Conservation (phyloP, 805 yeast genomes). For the Martiniozyma abietophila region DNA sequence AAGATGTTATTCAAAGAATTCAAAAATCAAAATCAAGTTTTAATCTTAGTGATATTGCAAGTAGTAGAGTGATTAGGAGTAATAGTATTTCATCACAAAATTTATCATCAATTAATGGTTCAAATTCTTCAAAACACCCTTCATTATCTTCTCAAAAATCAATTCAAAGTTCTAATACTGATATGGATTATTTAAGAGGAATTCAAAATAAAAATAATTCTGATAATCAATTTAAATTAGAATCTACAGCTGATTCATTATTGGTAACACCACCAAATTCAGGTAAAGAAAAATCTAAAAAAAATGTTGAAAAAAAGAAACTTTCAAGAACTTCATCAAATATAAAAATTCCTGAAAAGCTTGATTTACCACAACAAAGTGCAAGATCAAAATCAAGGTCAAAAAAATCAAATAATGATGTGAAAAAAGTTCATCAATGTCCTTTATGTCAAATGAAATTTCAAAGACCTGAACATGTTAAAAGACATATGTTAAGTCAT, state of each 20-base stretch:
- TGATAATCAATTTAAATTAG: too few species aligned
- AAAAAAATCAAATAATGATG: conserved; percentile 25
- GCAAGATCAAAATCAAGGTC: conserved; percentile 27
- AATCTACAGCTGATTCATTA: too few species aligned
- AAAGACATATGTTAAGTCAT: conserved; percentile 51
- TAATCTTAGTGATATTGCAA: conserved; percentile 47
- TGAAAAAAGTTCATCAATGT: conserved; percentile 54
- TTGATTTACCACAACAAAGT: conserved; percentile 27
- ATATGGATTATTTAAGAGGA: too few species aligned
- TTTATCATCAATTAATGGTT: too few species aligned
- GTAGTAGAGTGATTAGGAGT: conserved; percentile 23
- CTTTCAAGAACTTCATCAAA: conserved; percentile 8
- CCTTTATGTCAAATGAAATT: conserved; percentile 54
- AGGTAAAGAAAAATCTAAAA: conserved; percentile 4
- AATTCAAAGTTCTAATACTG: neutral
- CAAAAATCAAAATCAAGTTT: conserved; percentile 42
- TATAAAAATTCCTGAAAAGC: conserved; percentile 19
- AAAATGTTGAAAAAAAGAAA: conserved; percentile 7
- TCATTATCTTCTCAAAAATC: too few species aligned
- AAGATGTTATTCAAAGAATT: conserved; percentile 11
- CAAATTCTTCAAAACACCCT: too few species aligned
- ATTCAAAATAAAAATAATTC: too few species aligned
- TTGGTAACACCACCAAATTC: conserved; percentile 9
- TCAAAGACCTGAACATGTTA: conserved; percentile 68
- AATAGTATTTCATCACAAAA: conserved; percentile 7